Evolutionary conservation across 176 grass and related monocot genomes (phyloP), one percentile per base, ranked within the genome.

Genomic region (Raddia distichophylla): DNA sequence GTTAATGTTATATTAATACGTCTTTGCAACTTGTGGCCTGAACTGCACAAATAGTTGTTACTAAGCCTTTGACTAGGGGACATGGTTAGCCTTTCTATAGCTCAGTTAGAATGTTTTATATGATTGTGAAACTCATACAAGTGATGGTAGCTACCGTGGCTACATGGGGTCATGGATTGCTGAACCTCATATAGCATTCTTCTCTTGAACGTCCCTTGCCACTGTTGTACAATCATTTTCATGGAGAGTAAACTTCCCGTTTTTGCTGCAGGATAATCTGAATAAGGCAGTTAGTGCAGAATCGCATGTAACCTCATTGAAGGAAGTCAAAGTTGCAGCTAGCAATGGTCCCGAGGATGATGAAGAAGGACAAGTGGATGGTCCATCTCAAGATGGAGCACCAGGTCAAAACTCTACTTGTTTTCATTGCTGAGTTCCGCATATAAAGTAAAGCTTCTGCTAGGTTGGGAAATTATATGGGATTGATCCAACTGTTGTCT

Each of bases 301-400:
- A 69, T 54, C 55, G 16, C 59, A 74, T 57, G 73, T 55, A 69
- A n/a, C 79, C 9, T 27, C 67, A 8, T 27, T 37, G 33, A 83
- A 85, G 82, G 73, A 87, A 58, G 62, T 43, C 14, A 77, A 91
- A 82, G 85, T 18, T 52, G 68, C 64, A 53, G 65, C 71, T 66
- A 64, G 13, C 53, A 84, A 77, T 79, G 52, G 18, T 69, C 79
- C 35, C 62, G 89, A 89, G 68, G 86, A 91, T 74, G 92, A 81
- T 46, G 92, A 89, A 7, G 80, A 94, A 27, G 75, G 68, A 22
- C 78, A 89, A 50, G 75, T 55, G 2, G 78, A 85, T 58, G 83
- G 72, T 45, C 89, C 82, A 79, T 76, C 79, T 83, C 86, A 91
- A 84, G 83, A 78, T 86, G 80, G 88, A 77, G 82, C 74, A 50